Evolutionary conservation across 208 protist species (phyloP), one percentile per base, ranked within the genome.

Genomic region (Leishmania gerbilli): DNA sequence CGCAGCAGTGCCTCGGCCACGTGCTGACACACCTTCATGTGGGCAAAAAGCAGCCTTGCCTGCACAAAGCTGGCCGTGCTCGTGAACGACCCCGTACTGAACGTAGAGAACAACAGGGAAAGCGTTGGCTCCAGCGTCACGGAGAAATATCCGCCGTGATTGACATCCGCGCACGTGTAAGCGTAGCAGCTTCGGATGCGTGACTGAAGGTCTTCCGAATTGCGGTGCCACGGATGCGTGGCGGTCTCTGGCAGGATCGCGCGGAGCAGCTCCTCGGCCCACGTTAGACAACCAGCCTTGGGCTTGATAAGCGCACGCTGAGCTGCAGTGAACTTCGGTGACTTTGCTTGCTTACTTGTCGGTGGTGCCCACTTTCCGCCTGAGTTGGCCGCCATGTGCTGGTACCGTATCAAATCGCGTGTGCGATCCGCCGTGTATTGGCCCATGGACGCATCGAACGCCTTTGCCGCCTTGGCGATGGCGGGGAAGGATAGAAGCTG

Each of bases 21-120:
- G 65, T 82, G 82, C 42, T 82, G 82, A 49, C 42, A 74, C 51
- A 85, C 72, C 42, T 79, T 79, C 82, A 85, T 76, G 13, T 79
- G 64, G 37, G 77, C 37, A 75, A 81, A 85, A 53, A 85, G 77
- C 24, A 75, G 17, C 34, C 21, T 19, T 17, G 76, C 53, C 21
- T 55, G 49, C 17, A 85, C 31, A 19, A 79, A 3, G 60, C 60
- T 62, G 27, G 60, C 40, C 11, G 75, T 79, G 75, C 58, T 79
- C 8, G 58, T 40, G 75, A 65, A 21, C 19, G 58, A 49, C 34
- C 27, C 34, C 7, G 31, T 37, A 40, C 42, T 71, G 49, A 40
- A n/a, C 60, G 75, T 8, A 40, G 75, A 71, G 15, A 53, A 47
- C 42, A 37, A 65, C 42, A 49, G 31, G 7, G 31, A 27, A 24